Evolutionary conservation across 1,139 yeast genomes (phyloP).

Genomic region (Diutina catenulata): DNA sequence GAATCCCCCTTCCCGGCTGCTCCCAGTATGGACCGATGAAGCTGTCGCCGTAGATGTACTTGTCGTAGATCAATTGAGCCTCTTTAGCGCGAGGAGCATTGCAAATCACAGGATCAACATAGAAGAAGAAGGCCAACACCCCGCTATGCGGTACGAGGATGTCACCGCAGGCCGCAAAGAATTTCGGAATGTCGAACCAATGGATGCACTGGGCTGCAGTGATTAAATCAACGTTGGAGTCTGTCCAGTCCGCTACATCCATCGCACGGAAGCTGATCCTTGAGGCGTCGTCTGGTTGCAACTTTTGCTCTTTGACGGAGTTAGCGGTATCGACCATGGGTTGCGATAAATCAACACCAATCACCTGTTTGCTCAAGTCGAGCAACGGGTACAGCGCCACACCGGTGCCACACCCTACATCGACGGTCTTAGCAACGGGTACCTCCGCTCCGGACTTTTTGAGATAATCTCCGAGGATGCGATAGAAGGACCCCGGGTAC

Average conservation of each 20-base stretch:
- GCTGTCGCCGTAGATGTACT: conserved; percentile 26
- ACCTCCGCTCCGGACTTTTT: conserved; percentile 6
- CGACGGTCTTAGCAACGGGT: conserved; percentile 16
- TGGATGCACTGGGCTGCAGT: conserved; percentile 38
- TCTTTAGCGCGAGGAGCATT: conserved; percentile 14
- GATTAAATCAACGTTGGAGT: conserved; percentile 21
- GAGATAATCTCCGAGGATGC: conserved; percentile 22
- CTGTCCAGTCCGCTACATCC: conserved; percentile 21
- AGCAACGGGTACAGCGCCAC: conserved; percentile 28
- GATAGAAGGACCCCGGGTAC: conserved; percentile 46
- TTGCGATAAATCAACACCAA: conserved; percentile 25
- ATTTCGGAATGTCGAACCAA: conserved; percentile 20
- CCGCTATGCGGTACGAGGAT: conserved; percentile 22
- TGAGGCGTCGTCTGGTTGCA: conserved; percentile 14
- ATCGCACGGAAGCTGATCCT: conserved; percentile 23
- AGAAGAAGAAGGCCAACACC: conserved; percentile 31
- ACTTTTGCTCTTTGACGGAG: conserved; percentile 14
- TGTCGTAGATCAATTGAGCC: conserved; percentile 16
- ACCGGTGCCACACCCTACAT: conserved; percentile 32
- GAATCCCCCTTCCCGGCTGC: conserved; percentile 30
- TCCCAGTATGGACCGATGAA: conserved; percentile 33
- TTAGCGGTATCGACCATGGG: conserved; percentile 25
- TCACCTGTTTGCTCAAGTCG: conserved; percentile 18
- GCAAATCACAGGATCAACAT: conserved; percentile 28
- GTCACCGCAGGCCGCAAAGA: neutral